Percentiles rank a stretch among this genome's conserved stretches.
Evolutionary conservation across 352 stramenopile species (phyloP).

Genomic region (Globisporangium echinulatum): DNA sequence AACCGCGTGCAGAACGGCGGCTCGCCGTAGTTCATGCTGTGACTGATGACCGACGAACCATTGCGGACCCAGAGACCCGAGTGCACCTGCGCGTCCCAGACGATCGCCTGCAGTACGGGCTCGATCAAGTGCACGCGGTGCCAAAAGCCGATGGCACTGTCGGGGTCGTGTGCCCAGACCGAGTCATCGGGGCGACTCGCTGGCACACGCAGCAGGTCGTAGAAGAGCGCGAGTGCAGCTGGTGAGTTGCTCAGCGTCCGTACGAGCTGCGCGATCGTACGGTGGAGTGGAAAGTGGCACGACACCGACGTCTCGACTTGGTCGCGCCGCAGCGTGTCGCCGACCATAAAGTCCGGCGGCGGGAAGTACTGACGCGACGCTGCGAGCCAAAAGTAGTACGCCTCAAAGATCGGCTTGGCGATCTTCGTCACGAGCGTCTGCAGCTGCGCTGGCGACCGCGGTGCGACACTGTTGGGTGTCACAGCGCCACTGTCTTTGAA

Average conservation of each 20-base stretch:
- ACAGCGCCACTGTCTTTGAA: constrained; percentile 38
- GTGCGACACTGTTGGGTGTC: constrained; percentile 4
- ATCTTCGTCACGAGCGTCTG: constrained; percentile 45
- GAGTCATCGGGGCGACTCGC: constrained; percentile 20
- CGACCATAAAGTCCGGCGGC: constrained; percentile 46
- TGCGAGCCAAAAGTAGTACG: constrained; percentile 79
- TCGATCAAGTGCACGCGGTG: constrained; percentile 76
- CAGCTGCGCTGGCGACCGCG: constrained; percentile 6
- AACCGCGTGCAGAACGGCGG: constrained; percentile 82
- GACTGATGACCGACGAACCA: constrained; percentile 77
- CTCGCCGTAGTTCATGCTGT: constrained; percentile 88
- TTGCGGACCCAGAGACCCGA: constrained; percentile 82
- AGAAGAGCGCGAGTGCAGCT: constrained; percentile 50
- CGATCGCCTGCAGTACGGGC: constrained; percentile 70
- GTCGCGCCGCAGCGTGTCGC: constrained; percentile 41
- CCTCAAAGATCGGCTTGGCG: constrained; percentile 58
- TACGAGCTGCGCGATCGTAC: constrained; percentile 66
- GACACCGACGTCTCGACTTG: constrained; percentile 64
- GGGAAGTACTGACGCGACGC: constrained; percentile 74
- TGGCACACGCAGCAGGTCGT: constrained; percentile 35
- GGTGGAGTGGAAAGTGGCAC: constrained; percentile 78
- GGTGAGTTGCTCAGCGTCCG: constrained; percentile 56
- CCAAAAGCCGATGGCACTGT: constrained; percentile 71
- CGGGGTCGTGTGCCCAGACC: constrained; percentile 51
- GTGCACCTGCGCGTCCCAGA: constrained; percentile 86